Evolutionary conservation across 768 basidiomycete genomes (phyloP).

Genomic region (Clathrus columnatus): DNA sequence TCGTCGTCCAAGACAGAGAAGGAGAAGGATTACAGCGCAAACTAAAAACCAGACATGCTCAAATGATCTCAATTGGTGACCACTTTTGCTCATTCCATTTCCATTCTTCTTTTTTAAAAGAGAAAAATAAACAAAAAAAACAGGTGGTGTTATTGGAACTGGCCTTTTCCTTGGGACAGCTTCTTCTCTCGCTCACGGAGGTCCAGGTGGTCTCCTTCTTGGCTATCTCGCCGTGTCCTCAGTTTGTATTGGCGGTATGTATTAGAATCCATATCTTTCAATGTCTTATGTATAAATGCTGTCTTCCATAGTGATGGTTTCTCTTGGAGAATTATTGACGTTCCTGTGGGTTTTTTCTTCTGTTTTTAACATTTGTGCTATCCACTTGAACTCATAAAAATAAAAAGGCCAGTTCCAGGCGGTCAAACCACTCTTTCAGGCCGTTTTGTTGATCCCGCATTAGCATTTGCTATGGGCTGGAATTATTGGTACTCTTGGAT

Average conservation of each 20-base stretch:
- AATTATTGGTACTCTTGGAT: conserved; percentile 34
- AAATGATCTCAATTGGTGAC: conserved; percentile 3
- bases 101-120: neutral
- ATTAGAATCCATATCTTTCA: neutral
- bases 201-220: conserved; percentile 44
- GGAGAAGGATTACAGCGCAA: neutral
- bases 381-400: conserved; percentile 22
- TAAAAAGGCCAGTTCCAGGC: conserved; percentile 22
- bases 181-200: conserved; percentile 36
- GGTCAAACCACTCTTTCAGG: conserved; percentile 31
- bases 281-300: conserved; percentile 17
- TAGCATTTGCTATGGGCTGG: conserved; percentile 34
- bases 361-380: conserved; percentile 6
- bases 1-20: neutral
- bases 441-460: conserved; percentile 28
- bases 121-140: neutral
- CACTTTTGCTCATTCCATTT: neutral
- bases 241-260: conserved; percentile 9
- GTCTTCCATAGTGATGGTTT: conserved; percentile 16
- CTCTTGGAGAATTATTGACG: conserved; percentile 28
- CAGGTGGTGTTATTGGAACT: conserved; percentile 35
- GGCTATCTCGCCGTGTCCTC: conserved; percentile 36
- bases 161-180: conserved; percentile 48
- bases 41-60: neutral
- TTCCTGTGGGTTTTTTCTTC: neutral